A percentile compares a stretch with the other conserved stretches of the same genome.
Evolutionary conservation across 441 rosid genomes (phyloP).

Genomic region (Aquilaria agallochum): DNA sequence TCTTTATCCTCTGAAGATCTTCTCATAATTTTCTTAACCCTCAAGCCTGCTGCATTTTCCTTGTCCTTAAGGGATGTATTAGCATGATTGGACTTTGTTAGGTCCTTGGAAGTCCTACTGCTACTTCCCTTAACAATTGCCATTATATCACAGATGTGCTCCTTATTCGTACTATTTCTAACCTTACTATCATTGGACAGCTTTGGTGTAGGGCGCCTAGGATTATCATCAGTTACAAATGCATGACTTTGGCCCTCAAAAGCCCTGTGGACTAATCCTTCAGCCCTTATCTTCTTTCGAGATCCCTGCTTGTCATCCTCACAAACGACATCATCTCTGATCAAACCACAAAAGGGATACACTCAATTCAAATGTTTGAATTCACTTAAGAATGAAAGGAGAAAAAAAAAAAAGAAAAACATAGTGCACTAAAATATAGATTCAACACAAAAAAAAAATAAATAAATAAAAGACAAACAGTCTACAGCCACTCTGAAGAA

Average conservation of each 20-base stretch:
- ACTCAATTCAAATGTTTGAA: no score
- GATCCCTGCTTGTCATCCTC: conserved; percentile 31
- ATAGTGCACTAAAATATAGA: no score
- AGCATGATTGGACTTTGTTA: conserved; percentile 23
- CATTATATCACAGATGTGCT: conserved; percentile 57
- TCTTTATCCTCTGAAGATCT: conserved; percentile 64
- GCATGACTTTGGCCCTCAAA: conserved; percentile 29
- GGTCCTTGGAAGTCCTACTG: conserved; percentile 35
- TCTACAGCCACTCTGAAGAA: no score
- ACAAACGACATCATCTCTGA: conserved; percentile 32
- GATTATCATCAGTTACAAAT: conserved; percentile 31
- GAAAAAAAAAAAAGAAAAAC: conserved; percentile 3
- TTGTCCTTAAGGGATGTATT: conserved; percentile 45
- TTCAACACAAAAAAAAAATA: no score
- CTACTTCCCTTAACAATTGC: conserved; percentile 61
- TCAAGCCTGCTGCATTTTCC: conserved; percentile 63
- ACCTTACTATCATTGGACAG: conserved; percentile 21
- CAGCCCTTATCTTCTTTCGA: conserved; percentile 42
- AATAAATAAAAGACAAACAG: no score
- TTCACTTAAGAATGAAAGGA: conserved; percentile 9
- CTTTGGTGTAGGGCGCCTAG: conserved; percentile 16
- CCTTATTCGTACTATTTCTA: conserved; percentile 23
- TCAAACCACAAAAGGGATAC: background rate
- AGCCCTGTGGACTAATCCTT: conserved; percentile 36
- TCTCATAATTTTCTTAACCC: conserved; percentile 94